These are phyloP conservation scores for Pythium brassicae DNA, from an alignment of 352 stramenopile species.

Conservation along the genomic window DNA sequence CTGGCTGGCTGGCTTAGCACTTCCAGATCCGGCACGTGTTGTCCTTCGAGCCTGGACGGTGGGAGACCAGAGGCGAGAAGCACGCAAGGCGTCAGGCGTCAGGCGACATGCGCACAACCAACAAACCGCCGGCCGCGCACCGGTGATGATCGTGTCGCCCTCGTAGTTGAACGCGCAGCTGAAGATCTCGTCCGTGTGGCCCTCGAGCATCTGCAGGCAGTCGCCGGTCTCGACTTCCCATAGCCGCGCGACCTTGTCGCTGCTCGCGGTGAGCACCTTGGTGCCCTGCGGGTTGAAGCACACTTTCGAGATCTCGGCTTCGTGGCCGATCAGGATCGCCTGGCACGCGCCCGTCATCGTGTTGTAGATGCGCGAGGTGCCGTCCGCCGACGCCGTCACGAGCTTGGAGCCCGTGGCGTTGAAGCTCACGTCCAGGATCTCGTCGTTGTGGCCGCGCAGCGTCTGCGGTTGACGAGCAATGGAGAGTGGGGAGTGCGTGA, in stretches of 20 bases:
- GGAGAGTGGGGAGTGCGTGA: not conserved
- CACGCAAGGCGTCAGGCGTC: not conserved
- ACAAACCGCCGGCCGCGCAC: no score
- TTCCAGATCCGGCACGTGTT: slow-evolving; percentile 86
- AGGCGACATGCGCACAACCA: no score
- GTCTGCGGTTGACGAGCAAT: slow-evolving; percentile 52
- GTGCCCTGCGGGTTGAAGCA: slow-evolving; percentile 95
- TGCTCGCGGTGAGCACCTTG: slow-evolving; percentile 92
- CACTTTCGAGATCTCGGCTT: slow-evolving; percentile 94
- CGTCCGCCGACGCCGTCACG: slow-evolving; percentile 91
- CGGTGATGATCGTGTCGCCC: slow-evolving; percentile 96
- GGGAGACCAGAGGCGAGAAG: not conserved
- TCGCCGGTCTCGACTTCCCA: slow-evolving; percentile 94
- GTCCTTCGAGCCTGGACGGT: slow-evolving; percentile 62
- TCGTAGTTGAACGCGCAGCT: slow-evolving; percentile 96
- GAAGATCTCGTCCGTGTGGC: slow-evolving; percentile 97
- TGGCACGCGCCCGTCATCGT: slow-evolving; percentile 94
- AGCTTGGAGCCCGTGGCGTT: slow-evolving; percentile 94
- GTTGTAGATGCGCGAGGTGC: slow-evolving; percentile 94
- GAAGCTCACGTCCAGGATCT: slow-evolving; percentile 95
- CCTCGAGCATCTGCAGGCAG: slow-evolving; percentile 93
- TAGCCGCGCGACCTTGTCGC: slow-evolving; percentile 91
- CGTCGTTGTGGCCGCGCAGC: slow-evolving; percentile 92
- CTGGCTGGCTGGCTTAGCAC: slow-evolving; percentile 28
- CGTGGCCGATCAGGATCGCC: slow-evolving; percentile 93